Evolutionary conservation across 2,329 filamentous ascomycete genomes (phyloP).

Genomic region (Scedosporium minutisporum): DNA sequence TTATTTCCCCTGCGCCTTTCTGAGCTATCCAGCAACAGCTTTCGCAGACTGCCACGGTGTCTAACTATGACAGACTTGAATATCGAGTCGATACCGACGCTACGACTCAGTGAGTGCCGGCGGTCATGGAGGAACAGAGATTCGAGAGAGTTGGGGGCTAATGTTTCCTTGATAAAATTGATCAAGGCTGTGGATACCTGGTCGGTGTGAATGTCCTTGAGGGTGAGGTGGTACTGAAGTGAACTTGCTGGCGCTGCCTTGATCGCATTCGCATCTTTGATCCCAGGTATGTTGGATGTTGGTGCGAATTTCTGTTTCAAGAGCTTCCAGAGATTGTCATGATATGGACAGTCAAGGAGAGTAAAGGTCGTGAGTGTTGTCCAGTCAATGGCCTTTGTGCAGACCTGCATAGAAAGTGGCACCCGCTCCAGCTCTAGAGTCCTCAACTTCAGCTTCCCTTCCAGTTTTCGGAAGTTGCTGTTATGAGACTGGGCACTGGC

Average conservation of each 20-base stretch:
- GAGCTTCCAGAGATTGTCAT: slow-evolving; percentile 67
- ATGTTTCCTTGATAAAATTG: slow-evolving; percentile 64
- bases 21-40: slow-evolving; percentile 64
- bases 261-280: background rate
- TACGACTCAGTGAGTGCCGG: slow-evolving; percentile 26
- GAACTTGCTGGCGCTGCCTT: slow-evolving; percentile 10
- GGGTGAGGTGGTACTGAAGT: slow-evolving; percentile 50
- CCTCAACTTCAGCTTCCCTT: slow-evolving; percentile 56
- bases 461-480: slow-evolving; percentile 22
- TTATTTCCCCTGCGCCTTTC: slow-evolving; percentile 29
- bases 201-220: slow-evolving; percentile 71
- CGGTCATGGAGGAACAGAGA: slow-evolving; percentile 66
- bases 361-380: slow-evolving; percentile 61
- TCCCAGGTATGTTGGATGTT: slow-evolving; percentile 12
- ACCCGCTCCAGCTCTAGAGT: slow-evolving; percentile 67
- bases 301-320: slow-evolving; percentile 54
- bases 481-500: background rate
- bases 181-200: slow-evolving; percentile 59
- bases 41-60: slow-evolving; percentile 62
- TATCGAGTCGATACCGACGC: slow-evolving; percentile 59
- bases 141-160: slow-evolving; percentile 72
- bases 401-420: slow-evolving; percentile 60
- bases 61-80: slow-evolving; percentile 60
- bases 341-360: slow-evolving; percentile 61
- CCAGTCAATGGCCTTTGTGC: slow-evolving; percentile 67